Conservation (phyloP, 176 grass and related monocot species). For the Echinochloa phyllopogon region DNA sequence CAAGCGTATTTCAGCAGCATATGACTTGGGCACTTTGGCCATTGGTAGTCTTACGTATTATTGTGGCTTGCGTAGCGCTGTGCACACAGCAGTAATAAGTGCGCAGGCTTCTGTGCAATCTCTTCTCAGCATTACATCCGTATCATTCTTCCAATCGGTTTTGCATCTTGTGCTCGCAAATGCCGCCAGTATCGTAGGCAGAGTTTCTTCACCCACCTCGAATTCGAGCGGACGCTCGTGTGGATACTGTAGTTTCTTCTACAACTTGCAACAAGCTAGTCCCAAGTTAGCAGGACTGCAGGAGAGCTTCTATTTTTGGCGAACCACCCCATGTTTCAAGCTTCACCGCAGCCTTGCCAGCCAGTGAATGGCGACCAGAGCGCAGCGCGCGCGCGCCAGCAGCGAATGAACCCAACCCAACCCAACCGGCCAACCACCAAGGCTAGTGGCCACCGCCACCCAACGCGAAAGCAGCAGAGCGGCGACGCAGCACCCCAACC, state of each 20-base stretch:
- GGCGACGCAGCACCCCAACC: neutral
- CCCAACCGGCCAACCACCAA: conserved; percentile 8
- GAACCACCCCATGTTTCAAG: conserved; percentile 37
- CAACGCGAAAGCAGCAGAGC: conserved; percentile 11
- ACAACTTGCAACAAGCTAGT: neutral
- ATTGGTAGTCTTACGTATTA: neutral
- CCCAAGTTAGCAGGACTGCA: neutral
- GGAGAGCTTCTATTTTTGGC: conserved; percentile 37
- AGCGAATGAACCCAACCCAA: conserved; percentile 22
- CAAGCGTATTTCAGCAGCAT: conserved; percentile 20
- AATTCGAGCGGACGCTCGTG: neutral
- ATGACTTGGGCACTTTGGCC: conserved; percentile 23
- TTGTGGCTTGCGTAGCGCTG: neutral
- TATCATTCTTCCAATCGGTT: too few species aligned
- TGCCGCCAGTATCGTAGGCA: neutral
- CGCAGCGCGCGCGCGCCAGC: conserved; percentile 15
- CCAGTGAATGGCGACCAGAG: conserved; percentile 19
- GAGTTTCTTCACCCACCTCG: neutral
- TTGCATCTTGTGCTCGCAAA: neutral
- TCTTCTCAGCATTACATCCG: neutral
- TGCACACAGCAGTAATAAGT: neutral
- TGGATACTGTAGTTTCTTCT: neutral
- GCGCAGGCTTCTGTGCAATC: neutral
- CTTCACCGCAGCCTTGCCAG: conserved; percentile 41
- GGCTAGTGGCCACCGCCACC: neutral